These are phyloP conservation scores for Erythrobasidium yunnanense DNA, from an alignment of 768 basidiomycete species.

Conservation along the genomic window DNA sequence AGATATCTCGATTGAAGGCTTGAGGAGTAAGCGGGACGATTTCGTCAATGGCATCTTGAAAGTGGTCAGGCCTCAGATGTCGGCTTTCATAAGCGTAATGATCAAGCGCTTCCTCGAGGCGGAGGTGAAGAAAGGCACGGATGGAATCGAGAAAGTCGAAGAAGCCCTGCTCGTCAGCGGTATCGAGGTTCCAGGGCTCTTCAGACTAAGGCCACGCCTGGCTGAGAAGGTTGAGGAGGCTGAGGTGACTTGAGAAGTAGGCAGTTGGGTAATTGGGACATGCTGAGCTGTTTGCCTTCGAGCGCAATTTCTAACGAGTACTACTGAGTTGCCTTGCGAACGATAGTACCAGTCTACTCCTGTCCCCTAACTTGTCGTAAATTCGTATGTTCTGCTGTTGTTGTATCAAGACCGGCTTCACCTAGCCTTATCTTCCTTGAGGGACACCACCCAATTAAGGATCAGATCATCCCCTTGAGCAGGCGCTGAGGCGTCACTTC, in stretches of 20 bases:
- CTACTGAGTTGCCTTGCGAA: no score
- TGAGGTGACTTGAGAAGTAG: no score
- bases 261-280: no score
- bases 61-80: constrained; percentile 20
- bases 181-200: constrained; percentile 10
- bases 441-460: constrained; percentile 78
- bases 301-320: no score
- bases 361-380: no score
- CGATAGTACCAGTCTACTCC: no score
- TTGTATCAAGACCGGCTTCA: no score
- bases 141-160: constrained; percentile 6
- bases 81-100: constrained; percentile 5
- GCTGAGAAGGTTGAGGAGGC: background rate
- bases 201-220: background rate
- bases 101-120: constrained; percentile 1
- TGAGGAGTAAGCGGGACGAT: constrained; percentile 9
- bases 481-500: constrained; percentile 43
- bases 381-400: no score
- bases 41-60: constrained; percentile 16
- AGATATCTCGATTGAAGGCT: constrained; percentile 1
- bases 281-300: no score
- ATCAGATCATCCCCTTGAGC: constrained; percentile 68
- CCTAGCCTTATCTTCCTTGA: constrained; percentile 60
- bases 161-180: constrained; percentile 9
- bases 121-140: constrained; percentile 6